Conservation (phyloP, 257 asterid species). For the Eustoma russellianum region DNA sequence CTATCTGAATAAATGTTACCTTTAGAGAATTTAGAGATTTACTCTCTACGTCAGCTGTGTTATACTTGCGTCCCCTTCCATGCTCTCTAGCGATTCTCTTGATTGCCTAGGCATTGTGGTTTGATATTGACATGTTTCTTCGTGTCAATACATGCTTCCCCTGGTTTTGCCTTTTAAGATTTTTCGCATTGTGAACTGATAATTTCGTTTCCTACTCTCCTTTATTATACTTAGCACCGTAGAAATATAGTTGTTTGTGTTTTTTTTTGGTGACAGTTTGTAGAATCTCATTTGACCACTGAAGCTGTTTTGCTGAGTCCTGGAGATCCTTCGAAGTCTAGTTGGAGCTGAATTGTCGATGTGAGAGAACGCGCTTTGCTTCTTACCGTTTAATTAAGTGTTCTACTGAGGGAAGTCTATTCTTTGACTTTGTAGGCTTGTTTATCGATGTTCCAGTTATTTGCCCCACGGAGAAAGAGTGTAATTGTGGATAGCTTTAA, state of each 20-base stretch:
- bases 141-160: too few relatives aligned
- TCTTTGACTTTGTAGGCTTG: slow-evolving; percentile 23
- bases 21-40: too few relatives aligned
- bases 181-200: too few relatives aligned
- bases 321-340: slow-evolving; percentile 14
- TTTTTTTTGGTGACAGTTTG: slow-evolving; percentile 31
- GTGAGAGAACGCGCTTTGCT: slow-evolving; percentile 21
- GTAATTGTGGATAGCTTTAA: slow-evolving; percentile 33
- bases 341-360: slow-evolving; percentile 22
- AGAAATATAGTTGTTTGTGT: slow-evolving; percentile 12
- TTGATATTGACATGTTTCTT: too few relatives aligned
- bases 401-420: slow-evolving; percentile 26
- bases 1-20: too few relatives aligned
- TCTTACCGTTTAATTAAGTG: slow-evolving; percentile 28
- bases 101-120: too few relatives aligned
- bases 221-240: not conserved
- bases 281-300: slow-evolving; percentile 17
- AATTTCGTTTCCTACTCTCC: too few relatives aligned
- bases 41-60: too few relatives aligned
- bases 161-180: too few relatives aligned
- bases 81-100: too few relatives aligned
- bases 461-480: slow-evolving; percentile 10
- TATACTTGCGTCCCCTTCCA: too few relatives aligned
- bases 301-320: slow-evolving; percentile 31
- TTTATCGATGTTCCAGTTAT: slow-evolving; percentile 22